These are phyloP conservation scores for Aspergillus cristatus DNA, from an alignment of 495 filamentous ascomycete species.

Conservation along the genomic window DNA sequence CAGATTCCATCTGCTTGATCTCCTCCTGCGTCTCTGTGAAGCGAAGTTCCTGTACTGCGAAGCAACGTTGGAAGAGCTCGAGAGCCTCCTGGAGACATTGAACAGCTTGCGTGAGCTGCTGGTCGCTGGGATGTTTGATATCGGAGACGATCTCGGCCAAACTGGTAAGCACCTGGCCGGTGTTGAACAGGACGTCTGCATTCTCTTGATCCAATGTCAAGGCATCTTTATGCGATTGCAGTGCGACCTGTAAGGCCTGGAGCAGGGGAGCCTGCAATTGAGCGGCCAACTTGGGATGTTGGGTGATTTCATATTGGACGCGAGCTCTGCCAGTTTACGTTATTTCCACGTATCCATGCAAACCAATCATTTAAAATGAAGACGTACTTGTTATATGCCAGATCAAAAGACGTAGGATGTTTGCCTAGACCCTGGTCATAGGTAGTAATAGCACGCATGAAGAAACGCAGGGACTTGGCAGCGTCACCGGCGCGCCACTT, in stretches of 20 bases:
- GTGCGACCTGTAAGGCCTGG: conserved; percentile 44
- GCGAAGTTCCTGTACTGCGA: conserved; percentile 47
- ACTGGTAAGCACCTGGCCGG: conserved; percentile 55
- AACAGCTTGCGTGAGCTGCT: conserved; percentile 29
- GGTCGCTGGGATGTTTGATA: conserved; percentile 30
- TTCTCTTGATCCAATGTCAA: conserved; percentile 50
- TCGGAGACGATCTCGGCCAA: conserved; percentile 51
- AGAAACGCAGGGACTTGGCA: conserved; percentile 59
- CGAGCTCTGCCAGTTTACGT: conserved; percentile 43
- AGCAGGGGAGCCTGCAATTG: conserved; percentile 42
- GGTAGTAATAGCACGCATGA: conserved; percentile 53
- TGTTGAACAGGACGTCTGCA: conserved; percentile 60
- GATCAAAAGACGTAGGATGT: conserved; percentile 52
- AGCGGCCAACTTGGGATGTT: conserved; percentile 46
- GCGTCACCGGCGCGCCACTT: conserved; percentile 68
- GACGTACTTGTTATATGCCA: conserved; percentile 65
- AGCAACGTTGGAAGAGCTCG: conserved; percentile 53
- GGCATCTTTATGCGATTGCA: conserved; percentile 53
- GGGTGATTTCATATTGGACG: conserved; percentile 56
- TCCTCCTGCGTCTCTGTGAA: conserved; percentile 44
- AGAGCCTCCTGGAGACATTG: conserved; percentile 51
- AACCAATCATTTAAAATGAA: not conserved
- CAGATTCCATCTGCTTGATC: conserved; percentile 31
- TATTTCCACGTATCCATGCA: conserved; percentile 7
- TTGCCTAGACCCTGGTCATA: conserved; percentile 53